Conservation (phyloP, 768 basidiomycete genomes). For the Boletus sensibilis region DNA sequence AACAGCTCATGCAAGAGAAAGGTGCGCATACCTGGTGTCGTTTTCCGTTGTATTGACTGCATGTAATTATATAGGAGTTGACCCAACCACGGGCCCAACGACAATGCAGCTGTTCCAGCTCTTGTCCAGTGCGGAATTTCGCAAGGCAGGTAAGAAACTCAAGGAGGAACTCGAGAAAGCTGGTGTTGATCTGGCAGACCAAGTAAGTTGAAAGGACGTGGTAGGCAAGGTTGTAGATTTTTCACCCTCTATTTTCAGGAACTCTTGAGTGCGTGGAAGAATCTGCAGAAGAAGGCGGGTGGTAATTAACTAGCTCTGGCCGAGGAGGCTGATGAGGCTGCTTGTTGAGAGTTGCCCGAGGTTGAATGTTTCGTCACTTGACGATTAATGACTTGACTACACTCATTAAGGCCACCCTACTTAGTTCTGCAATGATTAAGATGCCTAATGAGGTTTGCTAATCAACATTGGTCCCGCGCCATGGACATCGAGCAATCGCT, state of each 20-base stretch:
- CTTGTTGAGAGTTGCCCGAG: not conserved
- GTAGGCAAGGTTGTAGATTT: not conserved
- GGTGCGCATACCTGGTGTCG: conserved; percentile 33
- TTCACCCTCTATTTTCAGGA: conserved; percentile 37
- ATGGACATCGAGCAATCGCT: conserved; percentile 15
- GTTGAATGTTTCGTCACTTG: not conserved
- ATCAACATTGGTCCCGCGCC: not conserved
- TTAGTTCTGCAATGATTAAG: not conserved
- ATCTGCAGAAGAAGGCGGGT: conserved; percentile 30
- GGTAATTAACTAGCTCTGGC: conserved; percentile 8
- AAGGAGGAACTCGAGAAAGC: conserved; percentile 53
- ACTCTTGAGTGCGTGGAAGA: conserved; percentile 41
- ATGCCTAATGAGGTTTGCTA: conserved; percentile 4
- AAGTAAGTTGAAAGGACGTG: conserved; percentile 38
- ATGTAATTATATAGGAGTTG: conserved; percentile 41
- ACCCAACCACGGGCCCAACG: conserved; percentile 47
- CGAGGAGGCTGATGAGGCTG: not conserved
- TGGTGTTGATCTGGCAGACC: conserved; percentile 56
- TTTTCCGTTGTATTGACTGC: not conserved
- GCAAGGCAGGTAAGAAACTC: conserved; percentile 44
- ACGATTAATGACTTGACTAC: not conserved
- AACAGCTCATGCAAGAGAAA: conserved; percentile 45
- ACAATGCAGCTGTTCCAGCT: conserved; percentile 55
- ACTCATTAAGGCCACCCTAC: not conserved
- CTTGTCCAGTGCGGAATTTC: conserved; percentile 51